A percentile compares a stretch with the other conserved stretches of the same genome.
Conservation (phyloP, 1,284 basidiomycete genomes). For the Hymenochaete sp. region DNA sequence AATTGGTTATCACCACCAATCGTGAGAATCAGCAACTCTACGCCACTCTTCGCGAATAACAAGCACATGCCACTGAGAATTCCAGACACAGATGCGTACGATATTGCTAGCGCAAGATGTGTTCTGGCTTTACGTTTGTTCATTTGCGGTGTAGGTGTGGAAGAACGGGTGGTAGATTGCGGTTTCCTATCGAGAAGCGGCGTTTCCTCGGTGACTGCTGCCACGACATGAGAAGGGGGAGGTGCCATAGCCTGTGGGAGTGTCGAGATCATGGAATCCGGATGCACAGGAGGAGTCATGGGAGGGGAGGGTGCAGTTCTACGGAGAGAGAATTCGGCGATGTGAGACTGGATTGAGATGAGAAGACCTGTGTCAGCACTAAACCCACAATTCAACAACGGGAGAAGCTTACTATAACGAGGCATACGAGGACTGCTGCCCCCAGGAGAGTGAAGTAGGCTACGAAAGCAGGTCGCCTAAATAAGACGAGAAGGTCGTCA, state of each 20-base stretch:
- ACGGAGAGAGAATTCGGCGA: constrained; percentile 30
- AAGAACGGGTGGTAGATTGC: constrained; percentile 17
- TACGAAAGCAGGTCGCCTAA: constrained; percentile 72
- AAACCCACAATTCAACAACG: not conserved
- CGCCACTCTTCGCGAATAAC: constrained; percentile 89
- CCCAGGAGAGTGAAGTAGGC: constrained; percentile 75
- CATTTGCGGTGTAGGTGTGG: constrained; percentile 21
- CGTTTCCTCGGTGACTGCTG: constrained; percentile 43
- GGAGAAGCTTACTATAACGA: constrained; percentile 50
- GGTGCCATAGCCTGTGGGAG: constrained; percentile 27
- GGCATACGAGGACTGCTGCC: constrained; percentile 48
- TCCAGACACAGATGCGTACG: constrained; percentile 85
- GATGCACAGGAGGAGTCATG: constrained; percentile 28
- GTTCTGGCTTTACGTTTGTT: constrained; percentile 35
- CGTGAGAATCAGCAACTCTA: constrained; percentile 82
- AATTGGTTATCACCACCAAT: constrained; percentile 82
- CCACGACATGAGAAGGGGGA: constrained; percentile 29
- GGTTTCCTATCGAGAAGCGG: constrained; percentile 49
- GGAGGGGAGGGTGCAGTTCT: constrained; percentile 27
- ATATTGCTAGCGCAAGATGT: constrained; percentile 68
- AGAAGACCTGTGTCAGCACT: constrained; percentile 1
- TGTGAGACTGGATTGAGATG: constrained; percentile 28
- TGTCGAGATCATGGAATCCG: constrained; percentile 26
- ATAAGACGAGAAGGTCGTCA: constrained; percentile 78
- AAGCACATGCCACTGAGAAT: constrained; percentile 93